phyloP scores from a whole-genome alignment of 208 protist species.

The Trichomonas vaginalis region DNA sequence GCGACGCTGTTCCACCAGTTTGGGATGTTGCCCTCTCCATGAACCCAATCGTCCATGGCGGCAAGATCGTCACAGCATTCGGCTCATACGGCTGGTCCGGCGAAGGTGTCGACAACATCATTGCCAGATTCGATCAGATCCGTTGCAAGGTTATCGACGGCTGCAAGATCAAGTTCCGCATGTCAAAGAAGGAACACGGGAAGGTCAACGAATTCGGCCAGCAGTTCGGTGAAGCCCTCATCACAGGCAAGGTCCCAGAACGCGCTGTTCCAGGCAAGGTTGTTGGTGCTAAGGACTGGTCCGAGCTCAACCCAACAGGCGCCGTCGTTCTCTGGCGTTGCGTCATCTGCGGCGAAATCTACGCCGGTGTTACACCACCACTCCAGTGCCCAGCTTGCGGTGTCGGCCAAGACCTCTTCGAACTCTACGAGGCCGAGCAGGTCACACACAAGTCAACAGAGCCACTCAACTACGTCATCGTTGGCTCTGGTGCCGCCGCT shows the following conservation, averaged over 20 bases:
- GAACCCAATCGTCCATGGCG: neutral
- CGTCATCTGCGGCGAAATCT: neutral
- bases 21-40: conserved; percentile 2
- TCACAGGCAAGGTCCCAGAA: neutral
- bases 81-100: neutral
- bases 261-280: neutral
- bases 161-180: neutral
- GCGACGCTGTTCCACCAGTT: neutral
- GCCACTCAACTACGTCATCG: neutral
- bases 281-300: neutral
- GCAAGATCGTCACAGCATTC: neutral
- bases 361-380: neutral
- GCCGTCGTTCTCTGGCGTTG: neutral
- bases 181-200: neutral
- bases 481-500: neutral
- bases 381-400: neutral
- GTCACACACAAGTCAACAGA: neutral
- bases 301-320: neutral
- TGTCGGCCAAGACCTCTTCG: neutral
- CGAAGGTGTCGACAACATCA: conserved; percentile 14
- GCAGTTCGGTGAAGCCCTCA: neutral
- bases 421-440: neutral
- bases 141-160: neutral
- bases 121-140: neutral
- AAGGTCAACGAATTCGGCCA: neutral